phyloP scores from a whole-genome alignment of 495 filamentous ascomycete species.

The Podospora pseudoanserina region DNA sequence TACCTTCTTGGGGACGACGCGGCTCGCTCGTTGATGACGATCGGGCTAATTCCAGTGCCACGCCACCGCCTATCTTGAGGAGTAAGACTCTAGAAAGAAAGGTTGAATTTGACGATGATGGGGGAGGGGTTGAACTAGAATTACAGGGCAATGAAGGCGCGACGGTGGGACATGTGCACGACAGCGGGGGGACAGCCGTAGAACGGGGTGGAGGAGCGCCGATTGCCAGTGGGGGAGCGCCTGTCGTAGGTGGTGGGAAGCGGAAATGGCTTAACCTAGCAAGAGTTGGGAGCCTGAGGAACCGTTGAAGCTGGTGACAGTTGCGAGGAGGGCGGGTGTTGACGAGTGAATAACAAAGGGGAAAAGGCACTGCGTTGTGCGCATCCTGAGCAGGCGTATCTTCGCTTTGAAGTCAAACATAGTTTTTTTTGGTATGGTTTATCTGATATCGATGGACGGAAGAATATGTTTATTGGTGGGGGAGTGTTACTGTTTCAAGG shows the following conservation, averaged over 20 bases:
- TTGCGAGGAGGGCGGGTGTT: background rate
- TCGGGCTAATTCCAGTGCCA: constrained; percentile 35
- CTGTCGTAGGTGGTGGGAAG: constrained; percentile 17
- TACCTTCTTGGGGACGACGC: constrained; percentile 32
- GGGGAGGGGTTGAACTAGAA: constrained; percentile 23
- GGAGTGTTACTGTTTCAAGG: background rate
- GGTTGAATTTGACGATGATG: constrained; percentile 24
- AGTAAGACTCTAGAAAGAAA: constrained; percentile 28
- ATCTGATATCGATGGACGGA: background rate
- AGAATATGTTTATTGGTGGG: background rate
- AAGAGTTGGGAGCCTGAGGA: constrained; percentile 35
- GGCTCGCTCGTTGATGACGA: constrained; percentile 29
- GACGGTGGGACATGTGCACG: background rate
- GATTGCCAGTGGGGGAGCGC: background rate
- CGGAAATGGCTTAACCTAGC: constrained; percentile 42
- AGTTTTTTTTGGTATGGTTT: background rate
- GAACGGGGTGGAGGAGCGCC: constrained; percentile 9
- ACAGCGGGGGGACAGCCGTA: background rate
- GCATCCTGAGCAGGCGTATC: background rate
- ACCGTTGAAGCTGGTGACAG: constrained; percentile 25
- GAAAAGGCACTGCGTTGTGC: background rate
- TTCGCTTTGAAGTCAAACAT: background rate
- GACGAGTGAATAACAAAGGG: background rate
- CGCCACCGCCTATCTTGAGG: constrained; percentile 46
- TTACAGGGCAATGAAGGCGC: constrained; percentile 9